Evolutionary conservation across 495 filamentous ascomycete genomes (phyloP), one percentile per base, ranked within the genome.

Genomic region (Xeromyces bisporus): DNA sequence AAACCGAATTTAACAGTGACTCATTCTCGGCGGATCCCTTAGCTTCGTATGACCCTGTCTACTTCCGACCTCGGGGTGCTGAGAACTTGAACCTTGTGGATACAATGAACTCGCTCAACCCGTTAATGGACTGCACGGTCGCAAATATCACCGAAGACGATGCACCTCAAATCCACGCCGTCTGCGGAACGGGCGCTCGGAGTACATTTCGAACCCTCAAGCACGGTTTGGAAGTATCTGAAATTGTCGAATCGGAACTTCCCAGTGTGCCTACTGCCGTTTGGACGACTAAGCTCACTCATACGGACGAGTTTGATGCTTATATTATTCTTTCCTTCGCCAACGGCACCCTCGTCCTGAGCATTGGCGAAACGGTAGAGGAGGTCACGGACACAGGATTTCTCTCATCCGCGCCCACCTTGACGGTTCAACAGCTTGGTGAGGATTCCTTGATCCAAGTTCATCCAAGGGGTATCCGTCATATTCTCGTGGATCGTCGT

Each of bases 291-390:
- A 94, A 92, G 42, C 62, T 89, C 28, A 77, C 71, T n/a, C 71
- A 69, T 11, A 56, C 62, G 9, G 89, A 99, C 45, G 72, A 86
- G 39, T 93, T 71, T 43, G 85, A 99, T 55, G 77, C 73, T 7
- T 78, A 80, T 38, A 79, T 83, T 29, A 57, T 83, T 17, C 60
- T 83, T 6, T 78, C 71, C 2, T 75, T 80, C 35, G 59, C 63
- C 18, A 77, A 77, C 27, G 67, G 69, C 16, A 83, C 91, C 0
- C 61, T 96, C 9, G 84, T 94, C 3, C 63, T 99, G 13, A 83
- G 80, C 38, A 93, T 99, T 35, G 91, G 89, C 7, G 89, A 96
- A 50, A 91, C 82, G 3, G 89, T 99, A 0, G 85, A 93, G 49
- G 84, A 94, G 54, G 85, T 93, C 5, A 80, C 75, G 7, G 81